Base-by-base conservation (phyloP, 2,329 filamentous ascomycete genomes). In the Trichoderma sp. region DNA sequence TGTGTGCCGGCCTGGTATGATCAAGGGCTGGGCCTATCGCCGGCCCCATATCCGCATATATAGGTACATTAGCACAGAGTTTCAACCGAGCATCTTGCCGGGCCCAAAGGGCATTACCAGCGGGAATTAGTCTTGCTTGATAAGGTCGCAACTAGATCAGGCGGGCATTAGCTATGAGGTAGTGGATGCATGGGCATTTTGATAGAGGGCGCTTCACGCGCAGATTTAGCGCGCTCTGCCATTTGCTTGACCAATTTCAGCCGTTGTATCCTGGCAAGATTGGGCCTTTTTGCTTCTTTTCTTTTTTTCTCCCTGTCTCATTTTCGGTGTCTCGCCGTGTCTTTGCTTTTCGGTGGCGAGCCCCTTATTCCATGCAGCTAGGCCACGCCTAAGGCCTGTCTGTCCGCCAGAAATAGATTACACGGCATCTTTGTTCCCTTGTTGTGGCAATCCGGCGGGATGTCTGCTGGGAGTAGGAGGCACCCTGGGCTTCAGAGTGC, bases 61-160 rank as follows among this genome's bases (percentile, higher is more conserved):
- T 47, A 62, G 49, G 43, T 62, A 31, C 40, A 52, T 53, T 53
- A 29, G 60, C 33, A 53, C 47, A 35, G 31, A 49, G 31, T 63
- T 63, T 63, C 60, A 63, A 49, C 60, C 60, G 62, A 56, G 62
- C 49, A 56, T 56, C 49, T 49, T 49, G 31, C 49, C 31, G 24
- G 52, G 57, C 21, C 40, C 14, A 35, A 47, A 57, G 27, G 19
- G 7, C 24, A 66, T 24, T 56, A 29, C 53, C 35, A 57, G 52
- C 53, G 37, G 37, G 37, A 66, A 47, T 66, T 66, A 52, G 63
- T 67, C 40, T 35, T 49, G 29, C 7, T 65, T 67, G 63, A 67
- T 67, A 67, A 59, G 53, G 63, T 58, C 63, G 55, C 53, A 37
- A 29, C 63, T n/a, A 67, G 55, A 67, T 67, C 63, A 67, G 63